Evolutionary conservation across 1,284 basidiomycete species (phyloP), one percentile per base, ranked within the genome.

Genomic region (Boletellus deceptivus): DNA sequence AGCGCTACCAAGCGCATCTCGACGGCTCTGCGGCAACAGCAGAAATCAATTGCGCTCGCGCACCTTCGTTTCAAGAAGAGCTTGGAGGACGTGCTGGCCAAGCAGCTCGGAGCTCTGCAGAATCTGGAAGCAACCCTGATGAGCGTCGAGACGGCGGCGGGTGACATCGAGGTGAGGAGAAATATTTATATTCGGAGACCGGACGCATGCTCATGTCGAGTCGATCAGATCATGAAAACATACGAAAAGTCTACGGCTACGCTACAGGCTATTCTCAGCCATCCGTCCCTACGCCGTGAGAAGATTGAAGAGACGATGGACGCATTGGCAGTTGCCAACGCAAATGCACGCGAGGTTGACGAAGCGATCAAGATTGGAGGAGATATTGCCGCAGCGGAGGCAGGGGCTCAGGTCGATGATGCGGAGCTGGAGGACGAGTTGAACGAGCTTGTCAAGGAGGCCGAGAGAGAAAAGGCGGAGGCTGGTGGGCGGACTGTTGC

Each of bases 251-350:
- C 92, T 2, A 85, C 90, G 0, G 69, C 78, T 2, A 92, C 93
- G 0, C 76, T 98, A 9, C 79, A 80, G 11, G 69, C 78, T 0
- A 82, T 98, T 37, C 82, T 98, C 3, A 73, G 84, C 1, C 84
- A 95, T 59, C 91, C 93, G 0, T 84, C 84, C 0, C 75, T 98
- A 13, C 83, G 88, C 55, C 78, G 82, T 6, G 87, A 87, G 17
- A 80, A 79, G 43, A 83, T 98, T 46, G 91, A 96, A 43, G 76
- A 81, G 57, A 95, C 92, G 2, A 86, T 97, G 80, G 90, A 94
- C 31, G 86, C 84, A 3, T 78, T 98, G 60, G 84, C 89, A 1
- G 87, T 91, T 52, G 88, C 86, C 1, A 84, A 92, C 54, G 83
- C 84, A 0, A 85, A 92, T 62, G 89, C 91, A 46, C 76, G 76